phyloP scores from a whole-genome alignment of 495 filamentous ascomycete genomes.

The Aeminium ludgeri region DNA sequence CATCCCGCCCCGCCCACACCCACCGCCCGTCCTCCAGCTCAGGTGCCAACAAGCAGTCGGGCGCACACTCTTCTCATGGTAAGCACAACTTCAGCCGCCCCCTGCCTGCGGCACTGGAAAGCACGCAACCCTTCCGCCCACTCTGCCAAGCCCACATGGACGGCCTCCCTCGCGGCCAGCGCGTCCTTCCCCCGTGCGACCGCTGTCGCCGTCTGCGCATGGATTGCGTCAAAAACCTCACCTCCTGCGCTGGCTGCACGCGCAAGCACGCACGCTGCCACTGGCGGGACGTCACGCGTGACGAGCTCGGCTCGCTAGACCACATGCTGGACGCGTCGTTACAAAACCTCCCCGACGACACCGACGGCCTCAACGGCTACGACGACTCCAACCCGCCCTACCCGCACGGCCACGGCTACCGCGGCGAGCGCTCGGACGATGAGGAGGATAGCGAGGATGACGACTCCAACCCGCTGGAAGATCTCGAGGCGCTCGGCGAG shows the following conservation, averaged over 20 bases:
- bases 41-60: not conserved
- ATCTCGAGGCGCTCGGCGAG: constrained; percentile 14
- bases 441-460: constrained; percentile 12
- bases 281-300: constrained; percentile 60
- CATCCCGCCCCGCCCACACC: not conserved
- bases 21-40: constrained; percentile 7
- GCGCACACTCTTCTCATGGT: not conserved
- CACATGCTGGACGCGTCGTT: constrained; percentile 8
- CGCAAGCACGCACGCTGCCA: constrained; percentile 76
- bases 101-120: constrained; percentile 11
- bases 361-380: not conserved
- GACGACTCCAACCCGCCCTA: not conserved
- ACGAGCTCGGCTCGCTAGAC: constrained; percentile 34
- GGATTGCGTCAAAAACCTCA: constrained; percentile 70
- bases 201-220: constrained; percentile 63
- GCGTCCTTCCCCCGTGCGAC: constrained; percentile 64
- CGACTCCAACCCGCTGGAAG: constrained; percentile 15
- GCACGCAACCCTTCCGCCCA: constrained; percentile 12
- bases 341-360: not conserved
- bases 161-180: constrained; percentile 50
- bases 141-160: constrained; percentile 38
- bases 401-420: constrained; percentile 1
- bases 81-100: constrained; percentile 17
- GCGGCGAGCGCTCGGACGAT: not conserved
- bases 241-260: constrained; percentile 72